These are phyloP conservation scores for Camellia lanceoleosa DNA, from an alignment of 148 eudicot genomes.

Conservation along the genomic window DNA sequence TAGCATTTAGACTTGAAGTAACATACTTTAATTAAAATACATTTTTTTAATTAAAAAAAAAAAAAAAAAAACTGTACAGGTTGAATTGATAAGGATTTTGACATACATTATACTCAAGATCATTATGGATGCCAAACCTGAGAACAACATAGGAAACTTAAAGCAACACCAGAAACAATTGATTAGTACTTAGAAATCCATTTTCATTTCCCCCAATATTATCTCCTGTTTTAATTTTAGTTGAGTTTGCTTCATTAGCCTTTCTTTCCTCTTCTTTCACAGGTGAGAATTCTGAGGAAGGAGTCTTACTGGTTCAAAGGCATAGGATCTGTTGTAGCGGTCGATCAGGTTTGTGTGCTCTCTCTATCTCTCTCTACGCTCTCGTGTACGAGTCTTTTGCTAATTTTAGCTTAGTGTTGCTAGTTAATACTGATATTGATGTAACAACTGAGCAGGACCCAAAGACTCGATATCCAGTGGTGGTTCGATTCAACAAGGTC, in stretches of 20 bases:
- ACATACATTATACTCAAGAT: too few relatives aligned
- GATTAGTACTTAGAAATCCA: too few relatives aligned
- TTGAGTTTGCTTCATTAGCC: background rate
- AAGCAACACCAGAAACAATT: too few relatives aligned
- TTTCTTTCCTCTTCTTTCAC: background rate
- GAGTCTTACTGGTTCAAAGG: constrained; percentile 22
- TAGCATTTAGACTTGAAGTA: too few relatives aligned
- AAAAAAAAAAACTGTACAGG: too few relatives aligned
- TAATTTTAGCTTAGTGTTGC: background rate
- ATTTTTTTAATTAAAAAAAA: too few relatives aligned
- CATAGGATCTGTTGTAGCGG: constrained; percentile 18
- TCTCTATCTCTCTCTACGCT: background rate
- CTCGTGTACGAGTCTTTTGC: background rate
- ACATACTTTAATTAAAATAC: too few relatives aligned
- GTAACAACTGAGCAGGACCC: constrained; percentile 10
- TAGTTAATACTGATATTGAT: too few relatives aligned
- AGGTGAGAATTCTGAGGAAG: constrained; percentile 20
- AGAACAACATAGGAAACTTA: too few relatives aligned
- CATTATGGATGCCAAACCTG: too few relatives aligned
- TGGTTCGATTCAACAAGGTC: constrained; percentile 19
- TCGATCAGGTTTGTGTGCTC: constrained; percentile 10
- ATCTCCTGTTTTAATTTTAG: background rate
- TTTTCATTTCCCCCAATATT: background rate
- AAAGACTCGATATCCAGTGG: constrained; percentile 17
- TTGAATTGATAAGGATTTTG: too few relatives aligned